Evolutionary conservation across 352 stramenopile species (phyloP).

Genomic region (Aphanomyces invadans): DNA sequence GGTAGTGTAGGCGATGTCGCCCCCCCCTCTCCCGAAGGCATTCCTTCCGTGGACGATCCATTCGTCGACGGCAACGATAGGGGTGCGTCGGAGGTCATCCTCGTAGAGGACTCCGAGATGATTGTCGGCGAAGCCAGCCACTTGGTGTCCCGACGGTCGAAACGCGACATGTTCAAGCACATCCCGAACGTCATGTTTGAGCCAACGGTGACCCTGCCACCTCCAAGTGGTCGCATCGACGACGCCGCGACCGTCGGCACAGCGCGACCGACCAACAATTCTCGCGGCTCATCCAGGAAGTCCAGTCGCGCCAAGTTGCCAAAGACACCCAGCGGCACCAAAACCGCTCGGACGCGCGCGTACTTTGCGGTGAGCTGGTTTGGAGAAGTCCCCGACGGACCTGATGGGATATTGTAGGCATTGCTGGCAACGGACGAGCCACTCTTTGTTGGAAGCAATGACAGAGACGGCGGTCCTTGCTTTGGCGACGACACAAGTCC

Average conservation of each 20-base stretch:
- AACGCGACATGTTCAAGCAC: conserved; percentile 12
- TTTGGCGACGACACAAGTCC: conserved; percentile 16
- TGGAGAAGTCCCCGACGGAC: background rate
- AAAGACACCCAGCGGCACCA: background rate
- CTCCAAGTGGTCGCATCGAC: background rate
- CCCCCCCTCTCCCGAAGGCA: background rate
- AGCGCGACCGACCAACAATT: background rate
- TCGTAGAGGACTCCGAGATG: conserved; percentile 13
- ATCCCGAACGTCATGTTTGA: conserved; percentile 1
- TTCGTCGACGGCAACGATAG: background rate
- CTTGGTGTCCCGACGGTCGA: conserved; percentile 16
- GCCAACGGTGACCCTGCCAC: conserved; percentile 4
- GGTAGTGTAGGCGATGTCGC: background rate
- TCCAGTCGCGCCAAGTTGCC: background rate
- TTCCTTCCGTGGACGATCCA: too few relatives aligned
- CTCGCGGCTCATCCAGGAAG: background rate
- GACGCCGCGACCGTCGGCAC: background rate
- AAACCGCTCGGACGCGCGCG: background rate
- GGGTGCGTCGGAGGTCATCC: conserved; percentile 18
- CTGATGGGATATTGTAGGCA: background rate
- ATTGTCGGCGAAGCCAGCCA: conserved; percentile 18
- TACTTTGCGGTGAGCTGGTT: background rate
- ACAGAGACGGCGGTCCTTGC: background rate
- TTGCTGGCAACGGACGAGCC: background rate
- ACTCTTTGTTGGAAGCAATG: background rate